A percentile compares a stretch with the other conserved stretches of the same genome.
Conservation (phyloP, 495 filamentous ascomycete genomes). For the Penicillium fimorum region DNA sequence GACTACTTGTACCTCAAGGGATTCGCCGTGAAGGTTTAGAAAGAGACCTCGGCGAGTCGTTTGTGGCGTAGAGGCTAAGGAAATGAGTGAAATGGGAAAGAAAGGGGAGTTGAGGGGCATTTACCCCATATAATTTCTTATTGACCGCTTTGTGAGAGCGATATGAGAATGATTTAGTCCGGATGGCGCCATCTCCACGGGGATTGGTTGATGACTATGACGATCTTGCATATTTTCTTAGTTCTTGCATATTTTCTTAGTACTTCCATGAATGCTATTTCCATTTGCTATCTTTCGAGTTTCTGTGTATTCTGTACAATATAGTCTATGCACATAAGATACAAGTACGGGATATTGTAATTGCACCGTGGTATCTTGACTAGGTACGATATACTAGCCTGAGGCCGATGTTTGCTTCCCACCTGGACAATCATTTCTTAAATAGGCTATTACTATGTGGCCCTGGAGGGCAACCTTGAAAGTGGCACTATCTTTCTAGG, state of each 20-base stretch:
- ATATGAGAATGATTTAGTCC: conserved; percentile 31
- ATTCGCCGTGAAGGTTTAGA: conserved; percentile 71
- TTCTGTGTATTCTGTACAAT: neutral
- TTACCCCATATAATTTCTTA: neutral
- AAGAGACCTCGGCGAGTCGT: neutral
- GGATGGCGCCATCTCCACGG: conserved; percentile 35
- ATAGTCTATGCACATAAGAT: too few species aligned
- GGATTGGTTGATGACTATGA: conserved; percentile 22
- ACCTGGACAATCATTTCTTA: neutral
- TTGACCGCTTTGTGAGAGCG: neutral
- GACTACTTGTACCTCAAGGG: conserved; percentile 91
- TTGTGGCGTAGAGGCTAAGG: neutral
- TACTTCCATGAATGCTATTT: conserved; percentile 4
- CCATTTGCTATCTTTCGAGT: neutral
- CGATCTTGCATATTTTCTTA: conserved; percentile 19
- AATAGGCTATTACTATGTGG: too few species aligned
- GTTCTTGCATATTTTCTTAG: neutral
- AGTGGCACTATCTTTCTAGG: neutral
- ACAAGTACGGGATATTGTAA: too few species aligned
- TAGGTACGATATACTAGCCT: neutral
- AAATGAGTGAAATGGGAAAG: conserved; percentile 9
- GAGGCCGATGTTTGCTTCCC: neutral
- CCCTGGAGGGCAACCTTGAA: too few species aligned
- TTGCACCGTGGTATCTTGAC: neutral
- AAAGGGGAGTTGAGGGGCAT: conserved; percentile 3